phyloP scores from a whole-genome alignment of 108 stramenopile genomes.

The Nitzschia putrida region DNA sequence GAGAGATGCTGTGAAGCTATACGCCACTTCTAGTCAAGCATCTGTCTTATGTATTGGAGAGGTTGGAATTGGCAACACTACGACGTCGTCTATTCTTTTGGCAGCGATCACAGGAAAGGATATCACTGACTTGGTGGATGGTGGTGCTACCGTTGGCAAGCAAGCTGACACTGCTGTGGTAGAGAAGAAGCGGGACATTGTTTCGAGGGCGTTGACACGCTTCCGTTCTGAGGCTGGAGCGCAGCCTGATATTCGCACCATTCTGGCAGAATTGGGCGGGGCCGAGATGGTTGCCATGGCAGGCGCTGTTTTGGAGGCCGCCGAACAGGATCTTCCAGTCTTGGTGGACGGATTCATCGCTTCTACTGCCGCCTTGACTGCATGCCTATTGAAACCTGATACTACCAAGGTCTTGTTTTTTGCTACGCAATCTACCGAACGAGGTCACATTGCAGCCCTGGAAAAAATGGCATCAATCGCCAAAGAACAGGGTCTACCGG shows the following conservation, averaged over 20 bases:
- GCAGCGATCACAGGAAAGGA: constrained; percentile 49
- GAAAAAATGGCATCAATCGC: constrained; percentile 54
- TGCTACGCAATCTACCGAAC: constrained; percentile 67
- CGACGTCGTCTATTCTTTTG: constrained; percentile 62
- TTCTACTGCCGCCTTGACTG: constrained; percentile 70
- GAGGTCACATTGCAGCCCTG: constrained; percentile 56
- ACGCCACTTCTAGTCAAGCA: constrained; percentile 27
- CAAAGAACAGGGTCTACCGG: constrained; percentile 42
- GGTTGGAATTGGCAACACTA: constrained; percentile 88
- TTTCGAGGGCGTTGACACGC: constrained; percentile 52
- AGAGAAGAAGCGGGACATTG: constrained; percentile 58
- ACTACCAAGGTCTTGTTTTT: constrained; percentile 56
- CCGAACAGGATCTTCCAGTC: constrained; percentile 55
- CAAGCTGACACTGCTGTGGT: constrained; percentile 52
- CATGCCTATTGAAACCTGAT: constrained; percentile 51
- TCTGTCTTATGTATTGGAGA: constrained; percentile 67
- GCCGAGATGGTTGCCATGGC: constrained; percentile 80
- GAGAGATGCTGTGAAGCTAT: constrained; percentile 24
- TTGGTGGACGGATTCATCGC: constrained; percentile 85
- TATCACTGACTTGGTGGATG: constrained; percentile 48
- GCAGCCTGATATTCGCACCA: constrained; percentile 7
- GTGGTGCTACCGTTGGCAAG: constrained; percentile 58
- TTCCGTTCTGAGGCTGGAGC: constrained; percentile 2
- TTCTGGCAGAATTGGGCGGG: constrained; percentile 62
- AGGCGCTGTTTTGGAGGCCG: constrained; percentile 63